Percentiles rank a stretch among this genome's conserved stretches.
These are phyloP conservation scores for Ophiostoma sp. DNA, from an alignment of 2,329 filamentous ascomycete species.

Conservation along the genomic window DNA sequence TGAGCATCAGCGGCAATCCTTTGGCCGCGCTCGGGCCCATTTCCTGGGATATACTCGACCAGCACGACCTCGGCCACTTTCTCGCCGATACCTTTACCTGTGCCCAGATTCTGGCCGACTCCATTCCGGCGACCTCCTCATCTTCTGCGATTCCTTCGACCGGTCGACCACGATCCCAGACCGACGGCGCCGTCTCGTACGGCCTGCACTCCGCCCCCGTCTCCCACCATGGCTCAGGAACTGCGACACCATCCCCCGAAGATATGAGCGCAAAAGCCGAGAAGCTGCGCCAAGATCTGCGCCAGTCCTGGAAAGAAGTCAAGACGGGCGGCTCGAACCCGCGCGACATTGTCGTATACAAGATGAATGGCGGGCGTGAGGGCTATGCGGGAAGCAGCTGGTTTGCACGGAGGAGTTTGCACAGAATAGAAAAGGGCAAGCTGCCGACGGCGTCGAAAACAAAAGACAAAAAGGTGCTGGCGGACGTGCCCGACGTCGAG, in stretches of 20 bases:
- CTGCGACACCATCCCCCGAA: neutral
- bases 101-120: conserved; percentile 30
- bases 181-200: conserved; percentile 50
- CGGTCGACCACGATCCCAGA: conserved; percentile 56
- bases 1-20: conserved; percentile 38
- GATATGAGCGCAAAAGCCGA: conserved; percentile 43
- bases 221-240: neutral
- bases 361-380: conserved; percentile 39
- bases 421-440: conserved; percentile 41
- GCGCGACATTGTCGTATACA: conserved; percentile 74
- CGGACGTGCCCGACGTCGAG: neutral
- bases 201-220: conserved; percentile 19
- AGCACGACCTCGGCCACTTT: conserved; percentile 21
- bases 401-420: conserved; percentile 84
- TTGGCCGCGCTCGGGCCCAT: conserved; percentile 55
- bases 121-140: conserved; percentile 21
- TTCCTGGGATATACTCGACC: conserved; percentile 45
- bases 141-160: conserved; percentile 30
- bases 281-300: conserved; percentile 50
- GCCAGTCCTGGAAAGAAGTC: conserved; percentile 83
- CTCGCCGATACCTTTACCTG: conserved; percentile 27
- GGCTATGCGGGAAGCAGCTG: conserved; percentile 83
- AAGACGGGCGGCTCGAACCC: conserved; percentile 73
- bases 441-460: conserved; percentile 39
- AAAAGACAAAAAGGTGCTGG: neutral